Conservation (phyloP, 148 eudicot species). For the Rheum nobile region DNA sequence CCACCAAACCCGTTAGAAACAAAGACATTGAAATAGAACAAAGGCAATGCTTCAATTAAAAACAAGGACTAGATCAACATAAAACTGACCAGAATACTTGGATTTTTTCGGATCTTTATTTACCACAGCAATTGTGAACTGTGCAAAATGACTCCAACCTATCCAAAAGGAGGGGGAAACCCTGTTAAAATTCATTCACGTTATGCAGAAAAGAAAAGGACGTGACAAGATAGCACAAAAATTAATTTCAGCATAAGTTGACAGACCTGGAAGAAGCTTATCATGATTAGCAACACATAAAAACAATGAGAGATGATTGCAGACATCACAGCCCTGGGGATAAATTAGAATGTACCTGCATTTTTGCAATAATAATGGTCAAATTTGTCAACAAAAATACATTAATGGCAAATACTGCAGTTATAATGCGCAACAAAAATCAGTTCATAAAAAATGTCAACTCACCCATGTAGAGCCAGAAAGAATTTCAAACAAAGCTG, state of each 20-base stretch:
- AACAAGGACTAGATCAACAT: neutral
- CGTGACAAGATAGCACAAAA: neutral
- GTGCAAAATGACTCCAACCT: constrained; percentile 98
- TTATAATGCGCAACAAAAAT: neutral
- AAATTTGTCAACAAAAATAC: neutral
- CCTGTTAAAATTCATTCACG: neutral
- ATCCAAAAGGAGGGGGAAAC: constrained; percentile 8
- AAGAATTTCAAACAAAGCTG: neutral
- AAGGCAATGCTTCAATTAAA: neutral
- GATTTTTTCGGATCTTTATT: constrained; percentile 88
- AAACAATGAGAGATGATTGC: constrained; percentile 92
- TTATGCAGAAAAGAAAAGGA: neutral
- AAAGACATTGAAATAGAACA: constrained; percentile 4
- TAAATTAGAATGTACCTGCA: constrained; percentile 86
- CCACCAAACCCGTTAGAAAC: neutral
- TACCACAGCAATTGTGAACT: constrained; percentile 88
- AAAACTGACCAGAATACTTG: constrained; percentile 64
- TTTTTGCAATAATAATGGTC: constrained; percentile 12
- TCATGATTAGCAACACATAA: constrained; percentile 89
- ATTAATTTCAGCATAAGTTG: neutral
- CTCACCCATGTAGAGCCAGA: neutral
- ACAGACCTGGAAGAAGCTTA: constrained; percentile 88
- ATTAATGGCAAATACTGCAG: neutral
- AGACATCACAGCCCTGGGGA: constrained; percentile 95
- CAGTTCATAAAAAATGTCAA: neutral